phyloP scores from a whole-genome alignment of 768 basidiomycete species.

The Tylopilus plumbeoviolaceoides region DNA sequence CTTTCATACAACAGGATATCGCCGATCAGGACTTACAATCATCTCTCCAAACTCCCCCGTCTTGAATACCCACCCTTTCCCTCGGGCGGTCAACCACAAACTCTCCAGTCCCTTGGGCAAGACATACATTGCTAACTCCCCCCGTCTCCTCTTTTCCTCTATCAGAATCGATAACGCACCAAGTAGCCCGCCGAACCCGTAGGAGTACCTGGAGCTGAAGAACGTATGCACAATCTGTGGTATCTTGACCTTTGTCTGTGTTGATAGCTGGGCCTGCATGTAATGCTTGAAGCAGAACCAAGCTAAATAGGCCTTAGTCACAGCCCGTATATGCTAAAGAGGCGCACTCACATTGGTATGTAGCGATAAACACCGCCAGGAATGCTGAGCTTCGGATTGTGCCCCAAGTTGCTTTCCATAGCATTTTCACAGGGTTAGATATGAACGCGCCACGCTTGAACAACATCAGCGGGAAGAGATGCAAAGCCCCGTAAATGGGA shows the following conservation, averaged over 20 bases:
- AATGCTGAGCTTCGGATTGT: constrained; percentile 85
- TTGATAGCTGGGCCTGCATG: constrained; percentile 46
- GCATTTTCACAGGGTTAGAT: constrained; percentile 61
- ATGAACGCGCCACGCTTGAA: constrained; percentile 71
- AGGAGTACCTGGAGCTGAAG: constrained; percentile 65
- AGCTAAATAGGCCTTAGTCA: constrained; percentile 32
- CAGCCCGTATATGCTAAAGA: not conserved
- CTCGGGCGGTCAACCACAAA: constrained; percentile 77
- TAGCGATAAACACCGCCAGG: constrained; percentile 74
- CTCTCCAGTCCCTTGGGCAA: constrained; percentile 89
- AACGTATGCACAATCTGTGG: constrained; percentile 49
- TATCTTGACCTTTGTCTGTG: constrained; percentile 32
- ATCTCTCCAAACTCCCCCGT: constrained; percentile 69
- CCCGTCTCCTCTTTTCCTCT: constrained; percentile 84
- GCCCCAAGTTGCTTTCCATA: constrained; percentile 62
- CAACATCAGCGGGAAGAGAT: constrained; percentile 81
- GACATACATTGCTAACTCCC: constrained; percentile 89
- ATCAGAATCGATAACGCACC: constrained; percentile 78
- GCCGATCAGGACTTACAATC: constrained; percentile 41
- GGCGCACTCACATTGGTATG: constrained; percentile 67
- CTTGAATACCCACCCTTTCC: constrained; percentile 69
- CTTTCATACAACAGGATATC: not conserved
- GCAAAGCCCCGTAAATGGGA: constrained; percentile 83
- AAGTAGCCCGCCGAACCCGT: constrained; percentile 69
- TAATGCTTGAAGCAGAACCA: constrained; percentile 66